These are phyloP conservation scores for Phytophthora macrochlamydospora DNA, from an alignment of 352 stramenopile species.

Conservation along the genomic window DNA sequence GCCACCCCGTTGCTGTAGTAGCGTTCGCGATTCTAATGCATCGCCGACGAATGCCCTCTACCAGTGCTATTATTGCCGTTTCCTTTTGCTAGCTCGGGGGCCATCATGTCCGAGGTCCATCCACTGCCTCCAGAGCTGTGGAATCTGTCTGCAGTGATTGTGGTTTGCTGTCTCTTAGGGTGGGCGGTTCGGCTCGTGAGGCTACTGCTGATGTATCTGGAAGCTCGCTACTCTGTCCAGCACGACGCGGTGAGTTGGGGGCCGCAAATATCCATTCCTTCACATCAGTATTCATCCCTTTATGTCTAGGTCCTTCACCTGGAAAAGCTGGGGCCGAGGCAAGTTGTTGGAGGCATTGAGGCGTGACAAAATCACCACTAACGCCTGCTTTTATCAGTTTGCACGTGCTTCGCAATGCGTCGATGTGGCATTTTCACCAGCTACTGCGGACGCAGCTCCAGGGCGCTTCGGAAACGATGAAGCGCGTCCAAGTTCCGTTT, in stretches of 20 bases:
- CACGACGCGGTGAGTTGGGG: conserved; percentile 45
- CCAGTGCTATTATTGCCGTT: not conserved
- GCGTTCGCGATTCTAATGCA: conserved; percentile 15
- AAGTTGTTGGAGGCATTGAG: not conserved
- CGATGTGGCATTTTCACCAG: conserved; percentile 73
- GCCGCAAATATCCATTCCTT: too few relatives aligned
- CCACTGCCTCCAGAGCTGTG: conserved; percentile 55
- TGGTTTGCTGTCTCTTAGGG: conserved; percentile 46
- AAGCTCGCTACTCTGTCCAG: conserved; percentile 45
- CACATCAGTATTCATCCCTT: too few relatives aligned
- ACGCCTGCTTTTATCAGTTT: conserved; percentile 27
- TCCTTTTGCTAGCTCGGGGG: not conserved
- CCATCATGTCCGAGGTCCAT: conserved; percentile 10
- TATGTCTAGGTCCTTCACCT: conserved; percentile 26
- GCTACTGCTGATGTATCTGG: conserved; percentile 39
- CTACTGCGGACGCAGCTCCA: conserved; percentile 56
- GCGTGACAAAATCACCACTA: too few relatives aligned
- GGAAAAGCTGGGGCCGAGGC: conserved; percentile 39
- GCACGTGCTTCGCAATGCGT: conserved; percentile 50
- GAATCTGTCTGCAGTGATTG: conserved; percentile 56
- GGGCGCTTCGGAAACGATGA: conserved; percentile 39
- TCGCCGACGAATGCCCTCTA: conserved; percentile 10
- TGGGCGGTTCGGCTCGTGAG: conserved; percentile 53
- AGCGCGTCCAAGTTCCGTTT: conserved; percentile 48
- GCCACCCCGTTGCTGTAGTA: conserved; percentile 47